phyloP scores from a whole-genome alignment of 345 rosid genomes.

The Nasturtium officinale region DNA sequence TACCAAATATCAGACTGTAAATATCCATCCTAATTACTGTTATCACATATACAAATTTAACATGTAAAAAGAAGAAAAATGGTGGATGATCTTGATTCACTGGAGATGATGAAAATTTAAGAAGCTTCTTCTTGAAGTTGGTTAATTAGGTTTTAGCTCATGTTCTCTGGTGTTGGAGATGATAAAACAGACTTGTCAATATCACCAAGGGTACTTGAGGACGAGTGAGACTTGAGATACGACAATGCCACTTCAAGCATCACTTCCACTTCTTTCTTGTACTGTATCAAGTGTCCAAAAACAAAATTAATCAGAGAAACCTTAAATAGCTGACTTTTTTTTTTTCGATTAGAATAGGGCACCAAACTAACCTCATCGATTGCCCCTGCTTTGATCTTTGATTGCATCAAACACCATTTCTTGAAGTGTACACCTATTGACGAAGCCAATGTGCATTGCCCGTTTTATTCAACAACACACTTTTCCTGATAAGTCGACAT shows the following conservation, averaged over 20 bases:
- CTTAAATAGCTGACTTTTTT: background rate
- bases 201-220: conserved; percentile 23
- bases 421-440: conserved; percentile 88
- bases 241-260: conserved; percentile 62
- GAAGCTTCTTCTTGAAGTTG: conserved; percentile 18
- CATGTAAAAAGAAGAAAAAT: conserved; percentile 7
- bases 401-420: conserved; percentile 99
- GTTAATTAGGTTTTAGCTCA: conserved; percentile 17
- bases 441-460: conserved; percentile 25
- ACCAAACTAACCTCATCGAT: conserved; percentile 63
- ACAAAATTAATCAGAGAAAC: conserved; percentile 7
- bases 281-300: conserved; percentile 45
- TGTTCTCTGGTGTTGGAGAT: conserved; percentile 34
- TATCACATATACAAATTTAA: conserved; percentile 28
- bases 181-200: conserved; percentile 18
- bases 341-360: background rate
- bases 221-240: conserved; percentile 44
- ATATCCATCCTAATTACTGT: conserved; percentile 18
- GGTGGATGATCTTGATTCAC: background rate
- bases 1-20: conserved; percentile 10
- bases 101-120: background rate
- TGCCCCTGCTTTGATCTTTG: conserved; percentile 89
- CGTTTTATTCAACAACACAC: background rate
- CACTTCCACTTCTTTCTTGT: conserved; percentile 84
- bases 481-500: background rate